A percentile compares a stretch with the other conserved stretches of the same genome.
phyloP scores from a whole-genome alignment of 2,329 filamentous ascomycete genomes.

The Penicillium sp. region DNA sequence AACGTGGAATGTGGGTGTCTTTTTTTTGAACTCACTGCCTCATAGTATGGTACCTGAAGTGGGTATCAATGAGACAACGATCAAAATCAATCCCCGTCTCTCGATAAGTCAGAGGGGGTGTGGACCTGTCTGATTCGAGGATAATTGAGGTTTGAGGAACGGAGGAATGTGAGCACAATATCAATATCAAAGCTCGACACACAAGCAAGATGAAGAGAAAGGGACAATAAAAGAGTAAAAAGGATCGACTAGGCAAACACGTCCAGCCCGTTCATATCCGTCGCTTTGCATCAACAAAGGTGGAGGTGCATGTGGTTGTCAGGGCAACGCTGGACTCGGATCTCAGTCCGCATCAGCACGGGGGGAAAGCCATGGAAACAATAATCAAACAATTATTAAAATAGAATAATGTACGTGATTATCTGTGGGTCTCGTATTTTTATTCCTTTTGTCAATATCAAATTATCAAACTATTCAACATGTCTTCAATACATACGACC shows the following conservation, averaged over 20 bases:
- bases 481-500: neutral
- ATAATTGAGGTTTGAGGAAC: slow-evolving; percentile 14
- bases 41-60: slow-evolving; percentile 16
- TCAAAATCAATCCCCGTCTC: neutral
- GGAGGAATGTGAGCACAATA: slow-evolving; percentile 14
- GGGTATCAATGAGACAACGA: slow-evolving; percentile 2
- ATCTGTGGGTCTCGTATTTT: neutral
- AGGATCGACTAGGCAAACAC: slow-evolving; percentile 8
- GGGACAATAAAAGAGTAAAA: slow-evolving; percentile 6
- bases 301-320: slow-evolving; percentile 22
- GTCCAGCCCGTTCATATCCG: slow-evolving; percentile 18
- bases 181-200: neutral
- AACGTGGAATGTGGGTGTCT: slow-evolving; percentile 17
- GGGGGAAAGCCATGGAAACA: neutral
- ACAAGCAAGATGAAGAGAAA: slow-evolving; percentile 3
- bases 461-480: neutral
- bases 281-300: slow-evolving; percentile 24
- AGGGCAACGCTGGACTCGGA: slow-evolving; percentile 15
- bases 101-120: slow-evolving; percentile 4
- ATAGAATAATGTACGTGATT: neutral
- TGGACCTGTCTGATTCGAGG: slow-evolving; percentile 10
- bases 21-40: slow-evolving; percentile 14
- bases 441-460: neutral
- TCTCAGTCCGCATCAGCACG: slow-evolving; percentile 6
- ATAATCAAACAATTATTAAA: neutral